These are phyloP conservation scores for Verbena officinalis DNA, from an alignment of 257 asterid species.

Conservation along the genomic window DNA sequence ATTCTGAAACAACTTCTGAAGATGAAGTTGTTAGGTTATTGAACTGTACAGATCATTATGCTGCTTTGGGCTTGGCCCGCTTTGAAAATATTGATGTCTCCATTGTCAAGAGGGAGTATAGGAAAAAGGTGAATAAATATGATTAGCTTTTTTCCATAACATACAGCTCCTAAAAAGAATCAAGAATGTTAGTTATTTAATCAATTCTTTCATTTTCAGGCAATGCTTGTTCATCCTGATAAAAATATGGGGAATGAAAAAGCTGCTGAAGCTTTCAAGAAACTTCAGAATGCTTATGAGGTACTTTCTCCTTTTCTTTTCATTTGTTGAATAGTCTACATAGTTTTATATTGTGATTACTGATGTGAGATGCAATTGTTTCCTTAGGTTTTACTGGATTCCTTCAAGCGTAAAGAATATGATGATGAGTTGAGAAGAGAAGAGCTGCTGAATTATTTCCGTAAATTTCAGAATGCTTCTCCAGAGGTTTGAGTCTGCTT, in stretches of 20 bases:
- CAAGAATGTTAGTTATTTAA: constrained; percentile 18
- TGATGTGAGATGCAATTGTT: constrained; percentile 23
- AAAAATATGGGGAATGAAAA: constrained; percentile 96
- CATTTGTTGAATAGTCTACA: constrained; percentile 1
- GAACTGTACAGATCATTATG: constrained; percentile 81
- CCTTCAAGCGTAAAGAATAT: constrained; percentile 79
- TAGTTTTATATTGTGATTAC: constrained; percentile 2
- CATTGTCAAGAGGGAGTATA: constrained; percentile 77
- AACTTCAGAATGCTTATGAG: constrained; percentile 99
- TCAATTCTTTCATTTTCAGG: constrained; percentile 51
- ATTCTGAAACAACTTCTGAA: constrained; percentile 76
- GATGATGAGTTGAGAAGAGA: constrained; percentile 91
- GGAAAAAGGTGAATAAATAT: constrained; percentile 71
- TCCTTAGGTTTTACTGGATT: constrained; percentile 81
- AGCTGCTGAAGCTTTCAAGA: constrained; percentile 97
- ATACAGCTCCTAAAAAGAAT: not conserved
- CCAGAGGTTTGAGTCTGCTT: constrained; percentile 56
- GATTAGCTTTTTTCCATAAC: constrained; percentile 1
- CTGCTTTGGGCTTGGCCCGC: constrained; percentile 79
- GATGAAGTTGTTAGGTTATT: constrained; percentile 80
- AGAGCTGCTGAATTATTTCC: constrained; percentile 83
- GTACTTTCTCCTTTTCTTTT: constrained; percentile 34
- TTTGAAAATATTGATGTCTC: constrained; percentile 71
- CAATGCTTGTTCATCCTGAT: constrained; percentile 99
- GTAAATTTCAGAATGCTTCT: constrained; percentile 68